These are phyloP conservation scores for Elsinoe batatas DNA, from an alignment of 2,329 filamentous ascomycete species.

Conservation along the genomic window DNA sequence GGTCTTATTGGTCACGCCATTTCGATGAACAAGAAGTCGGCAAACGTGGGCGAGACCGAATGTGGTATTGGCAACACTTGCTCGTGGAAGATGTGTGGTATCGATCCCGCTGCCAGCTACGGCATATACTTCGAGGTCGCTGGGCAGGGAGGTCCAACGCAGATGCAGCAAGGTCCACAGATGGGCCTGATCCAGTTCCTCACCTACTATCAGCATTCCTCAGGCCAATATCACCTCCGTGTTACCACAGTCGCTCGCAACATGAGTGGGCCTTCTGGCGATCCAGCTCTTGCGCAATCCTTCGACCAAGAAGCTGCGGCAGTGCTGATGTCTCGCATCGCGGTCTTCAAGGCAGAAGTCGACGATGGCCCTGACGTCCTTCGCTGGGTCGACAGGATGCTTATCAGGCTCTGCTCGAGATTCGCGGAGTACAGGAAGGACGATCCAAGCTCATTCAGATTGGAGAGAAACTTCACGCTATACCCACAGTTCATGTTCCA, in stretches of 20 bases:
- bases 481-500: constrained; percentile 99
- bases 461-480: constrained; percentile 98
- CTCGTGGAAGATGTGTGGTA: constrained; percentile 99
- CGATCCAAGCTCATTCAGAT: constrained; percentile 88
- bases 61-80: constrained; percentile 98
- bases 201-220: constrained; percentile 97
- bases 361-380: constrained; percentile 98
- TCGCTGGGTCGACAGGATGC: constrained; percentile 96
- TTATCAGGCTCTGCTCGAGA: constrained; percentile 88
- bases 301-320: constrained; percentile 98
- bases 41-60: constrained; percentile 92
- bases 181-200: constrained; percentile 97
- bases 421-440: constrained; percentile 98
- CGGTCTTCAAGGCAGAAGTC: constrained; percentile 96
- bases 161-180: constrained; percentile 77
- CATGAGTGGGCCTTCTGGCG: constrained; percentile 84
- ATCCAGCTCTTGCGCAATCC: constrained; percentile 88
- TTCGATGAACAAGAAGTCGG: constrained; percentile 95
- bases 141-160: constrained; percentile 75
- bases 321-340: constrained; percentile 97
- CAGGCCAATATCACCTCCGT: constrained; percentile 88
- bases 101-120: constrained; percentile 87
- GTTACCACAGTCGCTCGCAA: constrained; percentile 90
- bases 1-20: constrained; percentile 94
- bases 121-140: constrained; percentile 97